These are phyloP conservation scores for Hypomontagnella submonticulosa DNA, from an alignment of 495 filamentous ascomycete species.

Conservation along the genomic window DNA sequence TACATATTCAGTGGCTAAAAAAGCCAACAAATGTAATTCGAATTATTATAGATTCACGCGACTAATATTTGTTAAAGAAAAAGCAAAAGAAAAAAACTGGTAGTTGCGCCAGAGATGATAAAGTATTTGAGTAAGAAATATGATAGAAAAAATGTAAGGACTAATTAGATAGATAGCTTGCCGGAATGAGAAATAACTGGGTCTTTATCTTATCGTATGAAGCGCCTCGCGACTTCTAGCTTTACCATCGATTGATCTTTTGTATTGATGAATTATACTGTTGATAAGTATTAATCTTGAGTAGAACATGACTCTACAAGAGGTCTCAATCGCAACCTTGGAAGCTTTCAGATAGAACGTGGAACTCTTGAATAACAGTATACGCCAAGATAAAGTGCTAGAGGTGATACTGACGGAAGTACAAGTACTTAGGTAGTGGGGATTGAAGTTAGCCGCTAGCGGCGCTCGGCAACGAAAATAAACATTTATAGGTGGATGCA, in stretches of 20 bases:
- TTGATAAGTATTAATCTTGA: too few species aligned
- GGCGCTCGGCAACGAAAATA: conserved; percentile 48
- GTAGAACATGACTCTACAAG: too few species aligned
- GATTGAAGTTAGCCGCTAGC: neutral
- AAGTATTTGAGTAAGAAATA: conserved; percentile 10
- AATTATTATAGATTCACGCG: neutral
- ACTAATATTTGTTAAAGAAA: neutral
- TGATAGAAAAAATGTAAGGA: conserved; percentile 6
- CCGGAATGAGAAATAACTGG: conserved; percentile 23
- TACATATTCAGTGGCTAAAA: conserved; percentile 42
- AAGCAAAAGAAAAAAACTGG: neutral
- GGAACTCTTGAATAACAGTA: too few species aligned
- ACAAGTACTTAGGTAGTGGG: conserved; percentile 25
- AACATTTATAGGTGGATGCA: conserved; percentile 39
- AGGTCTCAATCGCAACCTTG: too few species aligned
- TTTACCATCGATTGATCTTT: too few species aligned
- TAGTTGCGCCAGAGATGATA: neutral
- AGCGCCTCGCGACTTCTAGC: neutral
- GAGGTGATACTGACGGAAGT: neutral
- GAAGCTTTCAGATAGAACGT: too few species aligned
- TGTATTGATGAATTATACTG: too few species aligned
- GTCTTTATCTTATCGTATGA: conserved; percentile 38
- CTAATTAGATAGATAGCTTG: conserved; percentile 10
- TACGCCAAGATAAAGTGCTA: neutral
- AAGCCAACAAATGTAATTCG: conserved; percentile 11